A percentile compares a stretch with the other conserved stretches of the same genome.
phyloP scores from a whole-genome alignment of 148 eudicot genomes.

The Polygonum maritimum region DNA sequence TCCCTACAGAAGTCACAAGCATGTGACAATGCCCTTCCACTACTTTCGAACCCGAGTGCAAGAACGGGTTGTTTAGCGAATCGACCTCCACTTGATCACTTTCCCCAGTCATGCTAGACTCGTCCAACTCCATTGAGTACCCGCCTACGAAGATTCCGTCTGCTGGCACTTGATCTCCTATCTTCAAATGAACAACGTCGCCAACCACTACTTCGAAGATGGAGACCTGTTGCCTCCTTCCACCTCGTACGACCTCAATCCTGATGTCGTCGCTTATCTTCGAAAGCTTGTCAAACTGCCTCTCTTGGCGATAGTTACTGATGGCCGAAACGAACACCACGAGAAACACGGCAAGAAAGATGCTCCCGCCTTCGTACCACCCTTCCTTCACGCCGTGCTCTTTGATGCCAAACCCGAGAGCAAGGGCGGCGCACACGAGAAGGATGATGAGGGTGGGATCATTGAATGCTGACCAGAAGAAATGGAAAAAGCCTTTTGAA shows the following conservation, averaged over 20 bases:
- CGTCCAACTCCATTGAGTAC: conserved; percentile 58
- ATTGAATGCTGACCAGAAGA: conserved; percentile 47
- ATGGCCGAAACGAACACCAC: conserved; percentile 62
- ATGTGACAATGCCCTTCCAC: conserved; percentile 66
- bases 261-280: conserved; percentile 59
- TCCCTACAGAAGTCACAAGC: conserved; percentile 73
- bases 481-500: conserved; percentile 46
- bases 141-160: conserved; percentile 64
- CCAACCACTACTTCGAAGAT: conserved; percentile 71
- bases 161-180: conserved; percentile 80
- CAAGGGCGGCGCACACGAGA: conserved; percentile 58
- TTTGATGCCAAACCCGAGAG: conserved; percentile 76
- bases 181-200: conserved; percentile 49
- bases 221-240: conserved; percentile 58
- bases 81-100: conserved; percentile 67
- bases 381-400: conserved; percentile 59
- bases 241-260: conserved; percentile 45
- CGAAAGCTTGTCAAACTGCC: conserved; percentile 64
- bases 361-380: conserved; percentile 93
- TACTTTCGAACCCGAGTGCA: conserved; percentile 74
- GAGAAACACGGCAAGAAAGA: conserved; percentile 57
- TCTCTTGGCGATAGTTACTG: conserved; percentile 70
- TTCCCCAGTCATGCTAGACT: conserved; percentile 92
- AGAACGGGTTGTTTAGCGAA: conserved; percentile 38
- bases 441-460: conserved; percentile 66